Evolutionary conservation across 352 stramenopile genomes (phyloP), one percentile per base, ranked within the genome.

Genomic region (Globisporangium iwayamae): DNA sequence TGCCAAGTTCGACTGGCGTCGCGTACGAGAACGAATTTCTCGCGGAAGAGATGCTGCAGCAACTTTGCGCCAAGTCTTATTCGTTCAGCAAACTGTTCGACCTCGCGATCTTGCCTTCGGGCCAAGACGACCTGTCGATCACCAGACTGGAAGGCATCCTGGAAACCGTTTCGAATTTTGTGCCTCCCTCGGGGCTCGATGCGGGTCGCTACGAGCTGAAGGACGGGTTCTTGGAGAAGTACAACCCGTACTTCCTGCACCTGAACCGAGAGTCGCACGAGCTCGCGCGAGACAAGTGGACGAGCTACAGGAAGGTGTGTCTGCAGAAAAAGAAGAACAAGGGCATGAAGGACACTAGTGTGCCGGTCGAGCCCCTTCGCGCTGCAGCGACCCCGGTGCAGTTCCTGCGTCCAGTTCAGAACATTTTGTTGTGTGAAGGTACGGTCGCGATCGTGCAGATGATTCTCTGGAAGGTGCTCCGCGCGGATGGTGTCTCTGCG

Each of bases 231-330:
- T 69, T 96, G 13, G 83, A 90, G n/a, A 69, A 73, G 32, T 96
- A 94, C 71, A 94, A 96, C 50, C 87, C 87, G 14, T 96, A 96
- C 41, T 94, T 91, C 60, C 60, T 94, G 62, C 87, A 96, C 55
- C 60, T 96, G 13, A 96, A 93, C 48, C 82, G 87, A 22, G 87
- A 96, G 71, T 68, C 82, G 10, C 87, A 96, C 55, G 87, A 96
- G 51, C 60, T 87, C 36, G 87, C 87, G 3, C 85, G 87, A 34
- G 87, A 94, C 75, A 83, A 81, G 52, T 95, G 86, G 81, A 91
- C 86, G 8, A 90, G 66, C 14, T 85, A 88, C 62, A 79, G 86
- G 36, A 93, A 92, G 38, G 39, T 64, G 32, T 67, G 56, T 25
- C 68, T 74, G 5, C 65, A 73, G 65, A 80, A 86, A 65, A 48